These are phyloP conservation scores for Yamadazyma paraphyllophila DNA, from an alignment of 805 yeast genomes.

Conservation along the genomic window DNA sequence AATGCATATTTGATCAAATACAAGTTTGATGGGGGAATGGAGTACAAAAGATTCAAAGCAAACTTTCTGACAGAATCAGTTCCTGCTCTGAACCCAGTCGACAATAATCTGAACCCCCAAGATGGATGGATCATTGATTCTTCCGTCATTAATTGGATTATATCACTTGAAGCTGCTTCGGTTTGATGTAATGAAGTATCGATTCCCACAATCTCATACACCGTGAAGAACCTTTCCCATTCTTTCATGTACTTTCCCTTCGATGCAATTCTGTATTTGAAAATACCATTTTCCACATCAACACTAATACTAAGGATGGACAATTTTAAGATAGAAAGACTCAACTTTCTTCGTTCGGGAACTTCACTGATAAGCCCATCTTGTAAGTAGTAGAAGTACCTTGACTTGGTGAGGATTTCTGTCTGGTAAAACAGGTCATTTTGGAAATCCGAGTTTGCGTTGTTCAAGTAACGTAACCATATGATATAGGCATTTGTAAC, in stretches of 20 bases:
- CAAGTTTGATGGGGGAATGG: constrained; percentile 47
- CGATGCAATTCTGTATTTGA: constrained; percentile 43
- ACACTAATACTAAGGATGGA: constrained; percentile 49
- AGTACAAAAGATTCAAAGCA: constrained; percentile 53
- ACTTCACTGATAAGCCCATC: constrained; percentile 50
- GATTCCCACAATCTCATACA: constrained; percentile 76
- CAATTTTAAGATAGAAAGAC: constrained; percentile 61
- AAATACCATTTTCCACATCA: constrained; percentile 32
- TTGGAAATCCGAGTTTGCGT: constrained; percentile 13
- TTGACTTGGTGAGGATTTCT: constrained; percentile 20
- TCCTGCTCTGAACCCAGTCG: constrained; percentile 73
- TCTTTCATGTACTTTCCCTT: constrained; percentile 36
- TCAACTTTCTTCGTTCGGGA: constrained; percentile 70
- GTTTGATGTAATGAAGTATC: constrained; percentile 88
- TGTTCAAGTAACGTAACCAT: constrained; percentile 54
- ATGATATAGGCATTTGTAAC: constrained; percentile 47
- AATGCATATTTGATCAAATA: constrained; percentile 32
- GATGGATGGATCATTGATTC: constrained; percentile 55
- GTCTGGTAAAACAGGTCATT: constrained; percentile 23
- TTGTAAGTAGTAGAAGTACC: constrained; percentile 61
- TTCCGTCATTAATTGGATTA: constrained; percentile 51
- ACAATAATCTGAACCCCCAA: constrained; percentile 72
- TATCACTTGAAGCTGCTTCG: constrained; percentile 68
- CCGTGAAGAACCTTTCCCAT: constrained; percentile 73
- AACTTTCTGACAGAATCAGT: constrained; percentile 75